Base-by-base conservation (phyloP, 2,329 filamentous ascomycete genomes). In the Ophiostoma perfectum region DNA sequence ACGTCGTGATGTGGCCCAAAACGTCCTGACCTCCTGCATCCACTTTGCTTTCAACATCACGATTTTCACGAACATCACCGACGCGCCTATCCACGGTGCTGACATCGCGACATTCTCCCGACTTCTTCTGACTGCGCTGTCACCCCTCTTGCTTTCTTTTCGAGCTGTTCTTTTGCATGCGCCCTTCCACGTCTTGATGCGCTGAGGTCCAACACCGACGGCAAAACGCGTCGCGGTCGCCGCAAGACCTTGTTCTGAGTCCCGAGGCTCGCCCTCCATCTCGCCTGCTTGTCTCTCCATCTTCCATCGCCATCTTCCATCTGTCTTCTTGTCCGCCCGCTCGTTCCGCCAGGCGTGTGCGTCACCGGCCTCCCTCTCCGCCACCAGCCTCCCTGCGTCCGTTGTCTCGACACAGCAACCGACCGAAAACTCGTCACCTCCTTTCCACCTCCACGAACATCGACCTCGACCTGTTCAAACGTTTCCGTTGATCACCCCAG, bases 151-250 rank as follows among this genome's bases (percentile, higher is more conserved):
- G 27, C 18, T 42, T 49, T 9, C 18, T n/a, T 18, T 60, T n/a
- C n/a, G 42, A 45, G 16, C 39, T 58, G 41, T n/a, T 18, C 42
- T 64, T 65, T 55, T 44, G n/a, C 38, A 58, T 45, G n/a, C 62
- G 18, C 47, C 63, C 47, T 55, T 27, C 52, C 36, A 60, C 41
- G 42, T 64, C 70, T 27, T 66, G 66, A 72, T 72, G 70, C 71
- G 67, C 70, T 71, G 70, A 71, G 47, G 36, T 44, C 39, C 60
- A 41, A 42, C 60, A 11, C 55, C 18, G 58, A 67, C 49, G 47
- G 44, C 9, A 8, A 67, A 70, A 70, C 71, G 71, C 70, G 70
- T 70, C 71, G 66, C 71, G 71, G 62, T 66, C 66, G 66, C 65
- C 44, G 63, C 63, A 52, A 42, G 62, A 36, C 45, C 66, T 65